Evolutionary conservation across 768 basidiomycete genomes (phyloP).

Genomic region (Russula compacta): DNA sequence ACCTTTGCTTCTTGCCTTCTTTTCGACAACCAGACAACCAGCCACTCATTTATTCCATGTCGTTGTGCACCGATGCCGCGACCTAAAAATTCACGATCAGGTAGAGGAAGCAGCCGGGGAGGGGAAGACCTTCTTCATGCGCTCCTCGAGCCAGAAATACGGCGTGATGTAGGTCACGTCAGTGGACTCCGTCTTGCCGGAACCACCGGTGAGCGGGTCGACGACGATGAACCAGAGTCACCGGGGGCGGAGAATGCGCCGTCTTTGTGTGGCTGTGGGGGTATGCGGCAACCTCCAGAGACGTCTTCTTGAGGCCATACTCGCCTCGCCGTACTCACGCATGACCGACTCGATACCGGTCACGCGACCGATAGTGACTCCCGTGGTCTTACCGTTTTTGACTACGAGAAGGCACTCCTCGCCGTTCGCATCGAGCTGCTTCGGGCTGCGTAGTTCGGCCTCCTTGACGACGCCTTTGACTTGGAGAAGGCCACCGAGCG

Average conservation of each 20-base stretch:
- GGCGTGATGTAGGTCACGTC: too few relatives aligned
- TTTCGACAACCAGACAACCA: too few relatives aligned
- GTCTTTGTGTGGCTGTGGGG: slow-evolving; percentile 9
- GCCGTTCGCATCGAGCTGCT: slow-evolving; percentile 13
- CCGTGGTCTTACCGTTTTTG: slow-evolving; percentile 23
- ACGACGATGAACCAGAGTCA: too few relatives aligned
- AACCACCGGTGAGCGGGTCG: too few relatives aligned
- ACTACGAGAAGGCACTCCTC: slow-evolving; percentile 17
- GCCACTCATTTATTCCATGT: too few relatives aligned
- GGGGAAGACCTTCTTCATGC: too few relatives aligned
- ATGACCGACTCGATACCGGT: slow-evolving; percentile 22
- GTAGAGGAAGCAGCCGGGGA: too few relatives aligned
- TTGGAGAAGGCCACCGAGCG: slow-evolving; percentile 19
- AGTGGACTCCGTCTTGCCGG: too few relatives aligned
- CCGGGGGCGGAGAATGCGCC: slow-evolving; percentile 20
- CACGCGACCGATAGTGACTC: slow-evolving; percentile 22
- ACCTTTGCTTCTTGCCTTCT: too few relatives aligned
- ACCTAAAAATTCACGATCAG: too few relatives aligned
- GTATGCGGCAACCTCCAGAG: slow-evolving; percentile 15
- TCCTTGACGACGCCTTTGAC: slow-evolving; percentile 17
- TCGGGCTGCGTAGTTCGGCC: slow-evolving; percentile 18
- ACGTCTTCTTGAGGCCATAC: slow-evolving; percentile 6
- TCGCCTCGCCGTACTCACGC: slow-evolving; percentile 15
- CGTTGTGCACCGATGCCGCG: too few relatives aligned
- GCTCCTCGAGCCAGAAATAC: too few relatives aligned